Evolutionary conservation across 2,329 filamentous ascomycete species (phyloP).

Genomic region (Aphanocladium album): DNA sequence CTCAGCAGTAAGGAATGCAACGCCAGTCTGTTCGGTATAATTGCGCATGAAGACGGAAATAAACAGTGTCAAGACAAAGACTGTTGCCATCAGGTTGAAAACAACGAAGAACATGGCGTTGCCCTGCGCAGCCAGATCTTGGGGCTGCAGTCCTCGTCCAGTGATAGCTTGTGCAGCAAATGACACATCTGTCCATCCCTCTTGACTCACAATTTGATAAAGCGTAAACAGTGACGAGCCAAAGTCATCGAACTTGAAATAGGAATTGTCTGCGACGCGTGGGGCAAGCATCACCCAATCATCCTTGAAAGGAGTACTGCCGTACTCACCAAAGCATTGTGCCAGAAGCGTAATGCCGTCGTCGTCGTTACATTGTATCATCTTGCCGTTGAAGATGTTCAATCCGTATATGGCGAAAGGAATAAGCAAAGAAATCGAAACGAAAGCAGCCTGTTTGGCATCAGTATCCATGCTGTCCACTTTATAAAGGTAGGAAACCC

Average conservation of each 20-base stretch:
- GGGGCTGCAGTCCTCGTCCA: conserved; percentile 68
- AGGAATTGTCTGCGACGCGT: conserved; percentile 73
- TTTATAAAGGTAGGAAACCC: background rate
- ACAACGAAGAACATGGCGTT: conserved; percentile 93
- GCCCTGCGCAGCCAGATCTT: conserved; percentile 63
- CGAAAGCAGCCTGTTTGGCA: conserved; percentile 65
- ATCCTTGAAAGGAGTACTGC: conserved; percentile 64
- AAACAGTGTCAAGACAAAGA: conserved; percentile 95
- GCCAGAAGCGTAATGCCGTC: conserved; percentile 53
- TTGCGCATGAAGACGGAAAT: conserved; percentile 99
- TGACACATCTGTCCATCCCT: conserved; percentile 95
- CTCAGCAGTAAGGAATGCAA: conserved; percentile 91
- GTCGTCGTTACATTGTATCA: conserved; percentile 68
- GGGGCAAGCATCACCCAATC: conserved; percentile 80
- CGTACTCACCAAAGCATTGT: conserved; percentile 82
- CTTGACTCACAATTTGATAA: conserved; percentile 97
- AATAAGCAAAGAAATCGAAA: conserved; percentile 88
- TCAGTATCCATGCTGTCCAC: conserved; percentile 15
- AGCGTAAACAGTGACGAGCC: conserved; percentile 91
- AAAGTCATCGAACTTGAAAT: conserved; percentile 92
- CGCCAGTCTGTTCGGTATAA: conserved; percentile 96
- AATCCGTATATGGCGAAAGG: conserved; percentile 95
- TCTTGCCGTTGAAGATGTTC: conserved; percentile 82
- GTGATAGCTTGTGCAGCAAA: conserved; percentile 79
- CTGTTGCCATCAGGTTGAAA: conserved; percentile 93